Evolutionary conservation across 2,329 filamentous ascomycete species (phyloP), one percentile per base, ranked within the genome.

Genomic region (Didymella keratinophila): DNA sequence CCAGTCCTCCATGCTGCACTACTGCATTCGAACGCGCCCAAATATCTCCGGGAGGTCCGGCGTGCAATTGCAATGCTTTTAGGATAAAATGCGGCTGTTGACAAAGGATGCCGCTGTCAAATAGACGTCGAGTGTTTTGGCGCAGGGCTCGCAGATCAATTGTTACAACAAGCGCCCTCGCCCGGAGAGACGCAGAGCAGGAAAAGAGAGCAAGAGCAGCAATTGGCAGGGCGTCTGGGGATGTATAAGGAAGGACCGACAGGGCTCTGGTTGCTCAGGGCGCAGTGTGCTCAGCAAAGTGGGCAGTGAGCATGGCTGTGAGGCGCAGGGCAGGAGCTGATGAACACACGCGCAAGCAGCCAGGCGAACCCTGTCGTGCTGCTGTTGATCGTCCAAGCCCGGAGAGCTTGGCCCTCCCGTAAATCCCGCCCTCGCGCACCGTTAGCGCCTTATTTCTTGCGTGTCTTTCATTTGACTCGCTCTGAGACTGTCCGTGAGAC

Each of bases 1-100:
- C 73, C 72, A 76, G 34, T 71, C 61, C 60, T 76, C 71, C 74
- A 76, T 76, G 51, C 48, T 53, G 60, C 46, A 47, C 65, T 68
- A 68, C 64, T 63, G 52, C 67, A 66, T 63, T 56, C 68, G 61
- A 46, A 23, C 49, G 52, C 54, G 36, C 61, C 44, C 52, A 30
- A 46, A 47, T 56, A 39, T 23, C 47, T 60, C 61, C 56, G 57
- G 51, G 16, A 27, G 18, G 62, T 53, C 53, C 53, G 48, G 28
- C 45, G 63, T 55, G 48, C 57, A 49, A 39, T 58, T 25, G 58
- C 25, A 39, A 23, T 54, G 51, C 34, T 45, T 28, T 54, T 12
- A 32, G 12, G 48, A 48, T 20, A 34, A 57, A 58, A 51, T 58
- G 56, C 52, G 46, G 48, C 36, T 46, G 44, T 51, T 36, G 44